phyloP scores from a whole-genome alignment of 495 filamentous ascomycete genomes.

The Arthonia radiata region DNA sequence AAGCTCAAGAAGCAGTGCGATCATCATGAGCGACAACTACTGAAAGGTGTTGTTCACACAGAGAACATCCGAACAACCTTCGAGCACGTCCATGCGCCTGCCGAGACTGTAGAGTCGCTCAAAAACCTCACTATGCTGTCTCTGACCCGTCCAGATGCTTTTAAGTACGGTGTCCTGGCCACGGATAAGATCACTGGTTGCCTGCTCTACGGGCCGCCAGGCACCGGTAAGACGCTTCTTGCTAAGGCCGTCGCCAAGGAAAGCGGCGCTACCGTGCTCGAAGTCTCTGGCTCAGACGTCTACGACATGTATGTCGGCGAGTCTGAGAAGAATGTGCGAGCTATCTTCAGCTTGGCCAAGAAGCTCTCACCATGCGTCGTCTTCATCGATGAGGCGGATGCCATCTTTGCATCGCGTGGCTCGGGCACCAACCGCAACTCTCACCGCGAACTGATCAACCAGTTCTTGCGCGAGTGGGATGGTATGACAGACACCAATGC shows the following conservation, averaged over 20 bases:
- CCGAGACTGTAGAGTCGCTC: slow-evolving; percentile 65
- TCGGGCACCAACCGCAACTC: slow-evolving; percentile 29
- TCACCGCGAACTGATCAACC: slow-evolving; percentile 85
- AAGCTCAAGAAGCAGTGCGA: slow-evolving; percentile 31
- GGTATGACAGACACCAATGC: slow-evolving; percentile 66
- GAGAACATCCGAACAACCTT: slow-evolving; percentile 67
- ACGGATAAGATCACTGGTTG: slow-evolving; percentile 76
- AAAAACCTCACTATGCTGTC: slow-evolving; percentile 78
- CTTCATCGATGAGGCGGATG: slow-evolving; percentile 93
- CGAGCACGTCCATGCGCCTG: slow-evolving; percentile 52
- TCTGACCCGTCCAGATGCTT: slow-evolving; percentile 73
- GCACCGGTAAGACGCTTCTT: slow-evolving; percentile 85
- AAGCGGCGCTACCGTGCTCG: slow-evolving; percentile 64
- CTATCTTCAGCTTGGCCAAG: slow-evolving; percentile 73
- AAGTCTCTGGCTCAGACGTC: slow-evolving; percentile 47
- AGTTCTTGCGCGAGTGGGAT: slow-evolving; percentile 96
- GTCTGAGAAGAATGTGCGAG: slow-evolving; percentile 87
- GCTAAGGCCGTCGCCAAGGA: slow-evolving; percentile 93
- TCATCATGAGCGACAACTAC: slow-evolving; percentile 54
- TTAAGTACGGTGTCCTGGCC: slow-evolving; percentile 81
- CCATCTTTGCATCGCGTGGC: slow-evolving; percentile 57
- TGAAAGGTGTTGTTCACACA: slow-evolving; percentile 60
- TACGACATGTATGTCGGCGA: slow-evolving; percentile 95
- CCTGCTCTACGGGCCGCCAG: slow-evolving; percentile 81
- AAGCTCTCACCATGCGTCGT: slow-evolving; percentile 86